A percentile compares a stretch with the other conserved stretches of the same genome.
phyloP scores from a whole-genome alignment of 2,329 filamentous ascomycete species.

The Madurella fahalii region DNA sequence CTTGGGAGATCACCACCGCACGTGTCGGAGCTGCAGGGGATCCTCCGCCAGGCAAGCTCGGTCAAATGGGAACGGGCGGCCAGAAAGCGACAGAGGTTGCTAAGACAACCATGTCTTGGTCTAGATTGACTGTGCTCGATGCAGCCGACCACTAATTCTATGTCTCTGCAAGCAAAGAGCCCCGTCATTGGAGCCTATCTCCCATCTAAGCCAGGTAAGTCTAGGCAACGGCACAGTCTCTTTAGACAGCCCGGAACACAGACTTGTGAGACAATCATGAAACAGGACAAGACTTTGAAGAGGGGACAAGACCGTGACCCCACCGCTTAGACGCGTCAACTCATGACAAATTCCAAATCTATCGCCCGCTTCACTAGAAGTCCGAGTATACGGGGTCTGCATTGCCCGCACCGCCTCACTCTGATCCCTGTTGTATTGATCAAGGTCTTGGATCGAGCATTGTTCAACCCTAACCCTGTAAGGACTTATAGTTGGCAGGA shows the following conservation, averaged over 20 bases:
- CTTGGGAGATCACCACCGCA: conserved; percentile 5
- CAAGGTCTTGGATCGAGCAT: too few relatives aligned
- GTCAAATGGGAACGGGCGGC: neutral
- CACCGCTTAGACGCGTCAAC: conserved; percentile 7
- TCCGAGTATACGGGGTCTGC: neutral
- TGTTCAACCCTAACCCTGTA: too few relatives aligned
- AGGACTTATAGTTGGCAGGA: too few relatives aligned
- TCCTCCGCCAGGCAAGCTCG: neutral
- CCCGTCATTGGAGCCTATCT: too few relatives aligned
- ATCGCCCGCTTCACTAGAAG: neutral
- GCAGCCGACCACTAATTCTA: too few relatives aligned
- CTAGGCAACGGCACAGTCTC: neutral
- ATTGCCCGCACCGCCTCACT: too few relatives aligned
- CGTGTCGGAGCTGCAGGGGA: neutral
- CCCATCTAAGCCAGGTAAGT: neutral
- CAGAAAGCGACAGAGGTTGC: too few relatives aligned
- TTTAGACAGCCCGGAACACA: neutral
- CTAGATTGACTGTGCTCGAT: too few relatives aligned
- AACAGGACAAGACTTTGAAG: conserved; percentile 7
- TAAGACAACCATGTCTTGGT: too few relatives aligned
- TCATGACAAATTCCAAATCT: conserved; percentile 16
- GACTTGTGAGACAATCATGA: conserved; percentile 20
- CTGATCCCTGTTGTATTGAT: too few relatives aligned
- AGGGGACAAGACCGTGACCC: conserved; percentile 1
- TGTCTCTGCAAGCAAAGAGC: too few relatives aligned